Base-by-base conservation (phyloP, 805 yeast genomes). In the Zygosaccharomyces rouxii region DNA sequence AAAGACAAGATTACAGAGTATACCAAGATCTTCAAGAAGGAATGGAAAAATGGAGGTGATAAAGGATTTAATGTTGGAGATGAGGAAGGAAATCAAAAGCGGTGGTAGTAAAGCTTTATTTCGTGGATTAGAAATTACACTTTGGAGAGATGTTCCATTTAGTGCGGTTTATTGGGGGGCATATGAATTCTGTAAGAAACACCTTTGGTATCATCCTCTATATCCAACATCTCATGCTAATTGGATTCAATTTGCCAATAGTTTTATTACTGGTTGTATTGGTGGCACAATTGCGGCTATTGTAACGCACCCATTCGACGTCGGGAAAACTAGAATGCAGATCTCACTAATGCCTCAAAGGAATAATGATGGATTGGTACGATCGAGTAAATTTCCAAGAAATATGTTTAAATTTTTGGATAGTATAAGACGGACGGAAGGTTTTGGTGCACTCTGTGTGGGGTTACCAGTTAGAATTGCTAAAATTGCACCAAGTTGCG, bases 101-200 rank as follows among this genome's bases (percentile, higher is more conserved):
- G 73, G 74, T 11, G 99, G 99, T 0, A 51, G 78, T 2, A 65
- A 69, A 2, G 76, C 89, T 0, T 65, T 94, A 16, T 94, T 89
- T 74, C 83, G 84, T 47, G 99, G 99, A 0, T 71, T 94, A 19
- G 81, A 85, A 35, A 75, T 94, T 35, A 94, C 99, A 0, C 73
- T 94, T 13, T 92, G 96, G 96, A 76, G 99, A 67, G 99, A 94
- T 65, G 98, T 92, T 0, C 99, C 99, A 1, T 94, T 94, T 64
- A 84, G 95, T 53, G 97, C 95, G 0, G 82, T 92, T 1, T 94
- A 94, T 67, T 94, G 99, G 99, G 79, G 88, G 9, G 77, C 84
- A 4, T 89, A 90, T 58, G 98, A 90, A 60, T 74, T 64, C 51
- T 63, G 72, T 33, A 73, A 75, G 51, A 55, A 58, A 18, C 57